Conservation (phyloP, 1,139 yeast species). For the Debaryomyces subglobosus region DNA sequence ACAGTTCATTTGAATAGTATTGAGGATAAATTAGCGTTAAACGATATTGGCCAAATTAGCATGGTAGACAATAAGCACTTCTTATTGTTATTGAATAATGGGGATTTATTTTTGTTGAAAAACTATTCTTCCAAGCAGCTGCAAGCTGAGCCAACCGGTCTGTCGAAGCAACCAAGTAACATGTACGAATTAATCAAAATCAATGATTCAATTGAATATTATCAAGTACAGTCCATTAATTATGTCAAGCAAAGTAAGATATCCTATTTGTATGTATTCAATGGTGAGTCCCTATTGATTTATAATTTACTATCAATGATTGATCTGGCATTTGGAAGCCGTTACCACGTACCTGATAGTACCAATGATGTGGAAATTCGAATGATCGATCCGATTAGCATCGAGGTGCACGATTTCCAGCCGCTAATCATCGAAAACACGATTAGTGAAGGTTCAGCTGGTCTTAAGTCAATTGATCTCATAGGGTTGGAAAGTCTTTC, state of each 20-base stretch:
- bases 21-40: slow-evolving; percentile 27
- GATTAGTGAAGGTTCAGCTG: slow-evolving; percentile 6
- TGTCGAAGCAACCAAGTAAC: slow-evolving; percentile 25
- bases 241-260: slow-evolving; percentile 18
- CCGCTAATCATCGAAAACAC: slow-evolving; percentile 30
- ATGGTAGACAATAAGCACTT: slow-evolving; percentile 38
- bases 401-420: slow-evolving; percentile 31
- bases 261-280: slow-evolving; percentile 30
- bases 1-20: slow-evolving; percentile 43
- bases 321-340: slow-evolving; percentile 25
- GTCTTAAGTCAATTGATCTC: slow-evolving; percentile 26
- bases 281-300: slow-evolving; percentile 33
- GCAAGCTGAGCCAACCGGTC: slow-evolving; percentile 12
- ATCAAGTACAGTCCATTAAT: slow-evolving; percentile 30
- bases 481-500: slow-evolving; percentile 38
- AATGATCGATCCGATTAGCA: slow-evolving; percentile 28
- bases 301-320: slow-evolving; percentile 36
- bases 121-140: slow-evolving; percentile 23
- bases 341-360: slow-evolving; percentile 22
- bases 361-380: slow-evolving; percentile 23
- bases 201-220: slow-evolving; percentile 34
- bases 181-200: slow-evolving; percentile 44
- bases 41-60: slow-evolving; percentile 27
- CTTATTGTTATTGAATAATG: slow-evolving; percentile 37
- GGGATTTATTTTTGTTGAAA: slow-evolving; percentile 43